Base-by-base conservation (phyloP, 768 basidiomycete genomes). In the Trametopsis cervina region DNA sequence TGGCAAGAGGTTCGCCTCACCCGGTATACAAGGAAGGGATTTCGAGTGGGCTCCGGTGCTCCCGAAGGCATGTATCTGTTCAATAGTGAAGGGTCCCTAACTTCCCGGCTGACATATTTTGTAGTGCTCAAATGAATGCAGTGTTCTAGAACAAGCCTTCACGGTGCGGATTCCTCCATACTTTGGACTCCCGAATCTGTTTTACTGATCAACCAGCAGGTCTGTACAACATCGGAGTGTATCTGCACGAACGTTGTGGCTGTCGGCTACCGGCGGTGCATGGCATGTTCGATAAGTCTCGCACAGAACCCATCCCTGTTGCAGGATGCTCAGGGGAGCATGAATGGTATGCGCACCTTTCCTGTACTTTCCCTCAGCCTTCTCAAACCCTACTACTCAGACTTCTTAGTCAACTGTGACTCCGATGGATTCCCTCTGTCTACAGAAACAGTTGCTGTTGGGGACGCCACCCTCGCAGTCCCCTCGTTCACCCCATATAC, bases 31-130 rank as follows among this genome's bases (percentile, higher is more conserved):
- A 44, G 43, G 20, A 24, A 44, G 29, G 9, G 13, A 35, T 15
- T 46, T 46, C 18, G 45, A 46, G 37, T 46, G 45, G 45, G 45
- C 36, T 17, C 45, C 45, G 7, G 35, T 12, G 18, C 7, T 46
- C 7, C 21, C 45, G 13, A 18, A 22, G 13, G 45, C 38, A 46
- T 20, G 44, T 18, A 10, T 15, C n/a, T 45, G 11, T 7, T 17
- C 23, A 4, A 17, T 23, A 11, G 33, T 27, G 22, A 45, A 27
- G 24, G 4, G 11, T 27, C n/a, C 15, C 12, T 35, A 20, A 29
- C n/a, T 33, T 4, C 24, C n/a, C 15, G 13, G 20, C 10, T 20
- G 10, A 9, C 36, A 20, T 15, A 7, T 39, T 20, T 37, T 15
- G 5, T 46, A 46, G 45, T 46, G 45, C 25, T 35, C 45, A 23